Evolutionary conservation across 2,329 filamentous ascomycete species (phyloP), one percentile per base, ranked within the genome.

Genomic region (Sporothrix sp.): DNA sequence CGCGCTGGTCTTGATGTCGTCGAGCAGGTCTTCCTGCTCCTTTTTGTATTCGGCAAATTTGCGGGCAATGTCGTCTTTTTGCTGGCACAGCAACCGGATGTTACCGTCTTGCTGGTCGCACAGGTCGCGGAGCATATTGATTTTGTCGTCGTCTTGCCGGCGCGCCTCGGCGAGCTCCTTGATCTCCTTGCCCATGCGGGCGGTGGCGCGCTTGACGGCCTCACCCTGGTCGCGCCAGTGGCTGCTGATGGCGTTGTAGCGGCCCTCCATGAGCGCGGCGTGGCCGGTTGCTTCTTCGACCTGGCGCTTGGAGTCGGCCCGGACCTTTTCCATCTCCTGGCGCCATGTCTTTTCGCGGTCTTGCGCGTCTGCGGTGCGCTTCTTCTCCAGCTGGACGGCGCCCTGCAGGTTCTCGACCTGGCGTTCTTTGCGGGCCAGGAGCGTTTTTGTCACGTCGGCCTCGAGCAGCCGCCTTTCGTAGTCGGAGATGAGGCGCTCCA

Each of bases 71-170:
- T 76, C 75, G 25, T 78, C 74, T 59, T 86, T 85, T 59, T 84
- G 75, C 44, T 74, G 71, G 52, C 68, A 67, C 21, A 82, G 68
- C 52, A 78, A 71, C 51, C 77, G 75, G 52, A 85, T 75, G 58
- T 87, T 85, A 59, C 76, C 74, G 56, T 85, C 77, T 62, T 87
- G 81, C 65, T 89, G 84, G 56, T 87, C 83, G 62, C 79, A 83
- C 28, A 89, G 72, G 53, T 85, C 80, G 47, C 80, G 74, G 46
- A 88, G 69, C 28, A 77, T 79, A 54, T 70, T 73, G 57, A 85
- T 81, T 65, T 75, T 79, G 61, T 76, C 74, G 58, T 82, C 79
- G 59, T 86, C 81, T 47, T 68, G 69, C 55, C 66, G 71, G 52
- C 80, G 70, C 59, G 81, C 76, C 35, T 74, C 69, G 42, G 74